phyloP scores from a whole-genome alignment of 2,329 filamentous ascomycete genomes.

The Beauveria medogensis region DNA sequence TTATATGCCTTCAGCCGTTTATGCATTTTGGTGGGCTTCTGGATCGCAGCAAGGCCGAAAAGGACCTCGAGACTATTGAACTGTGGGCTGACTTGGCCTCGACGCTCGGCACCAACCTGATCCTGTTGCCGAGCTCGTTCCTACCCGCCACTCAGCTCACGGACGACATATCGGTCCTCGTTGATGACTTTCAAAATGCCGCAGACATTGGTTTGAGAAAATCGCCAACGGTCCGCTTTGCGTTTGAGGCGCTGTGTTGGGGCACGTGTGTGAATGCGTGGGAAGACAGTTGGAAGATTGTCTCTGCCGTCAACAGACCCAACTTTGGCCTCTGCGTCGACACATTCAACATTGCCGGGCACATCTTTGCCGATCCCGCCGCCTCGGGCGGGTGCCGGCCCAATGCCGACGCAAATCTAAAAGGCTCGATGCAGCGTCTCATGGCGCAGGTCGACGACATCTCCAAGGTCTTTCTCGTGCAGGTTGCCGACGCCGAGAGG shows the following conservation, averaged over 20 bases:
- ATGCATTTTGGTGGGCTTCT: constrained; percentile 68
- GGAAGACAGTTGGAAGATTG: constrained; percentile 62
- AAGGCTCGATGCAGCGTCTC: constrained; percentile 45
- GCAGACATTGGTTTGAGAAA: constrained; percentile 56
- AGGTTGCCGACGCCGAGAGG: constrained; percentile 64
- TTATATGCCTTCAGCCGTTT: constrained; percentile 69
- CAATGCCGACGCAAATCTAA: constrained; percentile 46
- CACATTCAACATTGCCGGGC: constrained; percentile 66
- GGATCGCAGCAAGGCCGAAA: constrained; percentile 49
- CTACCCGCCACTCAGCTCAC: constrained; percentile 40
- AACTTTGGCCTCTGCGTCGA: constrained; percentile 73
- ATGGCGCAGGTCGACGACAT: constrained; percentile 43
- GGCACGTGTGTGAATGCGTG: constrained; percentile 61
- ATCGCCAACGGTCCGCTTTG: constrained; percentile 52
- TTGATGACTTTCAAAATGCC: constrained; percentile 51
- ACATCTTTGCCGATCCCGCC: constrained; percentile 60
- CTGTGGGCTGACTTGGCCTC: constrained; percentile 62
- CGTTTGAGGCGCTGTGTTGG: constrained; percentile 65
- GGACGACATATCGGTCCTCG: constrained; percentile 45
- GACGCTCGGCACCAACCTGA: constrained; percentile 59
- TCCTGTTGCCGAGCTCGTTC: constrained; percentile 68
- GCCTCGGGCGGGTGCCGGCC: constrained; percentile 38
- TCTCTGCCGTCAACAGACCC: constrained; percentile 51
- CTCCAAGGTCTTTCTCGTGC: constrained; percentile 63
- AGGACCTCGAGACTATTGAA: constrained; percentile 53